Percentiles rank a stretch among this genome's conserved stretches.
These are phyloP conservation scores for Veloboletus limbatus DNA, from an alignment of 1,284 basidiomycete genomes.

Conservation along the genomic window DNA sequence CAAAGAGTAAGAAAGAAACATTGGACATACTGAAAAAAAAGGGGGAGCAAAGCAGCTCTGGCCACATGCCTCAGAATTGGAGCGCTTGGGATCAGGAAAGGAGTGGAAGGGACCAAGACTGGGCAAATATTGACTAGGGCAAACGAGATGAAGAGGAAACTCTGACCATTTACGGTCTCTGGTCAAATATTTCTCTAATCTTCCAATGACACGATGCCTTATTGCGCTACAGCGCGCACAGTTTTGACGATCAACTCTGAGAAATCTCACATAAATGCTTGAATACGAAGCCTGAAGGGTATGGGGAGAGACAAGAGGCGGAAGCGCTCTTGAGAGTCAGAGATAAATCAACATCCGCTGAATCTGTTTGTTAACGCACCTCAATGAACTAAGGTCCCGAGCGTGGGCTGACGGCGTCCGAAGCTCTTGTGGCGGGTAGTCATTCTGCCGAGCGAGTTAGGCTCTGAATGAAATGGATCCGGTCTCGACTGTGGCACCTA, in stretches of 20 bases:
- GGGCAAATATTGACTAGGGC: no score
- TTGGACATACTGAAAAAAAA: constrained; percentile 12
- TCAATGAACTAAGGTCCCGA: no score
- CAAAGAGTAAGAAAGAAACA: background rate
- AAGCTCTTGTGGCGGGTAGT: no score
- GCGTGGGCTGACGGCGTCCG: no score
- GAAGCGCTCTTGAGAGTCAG: background rate
- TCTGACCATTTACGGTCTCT: background rate
- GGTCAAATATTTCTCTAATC: background rate
- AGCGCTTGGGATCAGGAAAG: constrained; percentile 2
- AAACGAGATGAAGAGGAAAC: no score
- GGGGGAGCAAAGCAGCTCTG: background rate
- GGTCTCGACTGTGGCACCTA: no score
- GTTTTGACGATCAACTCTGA: constrained; percentile 2
- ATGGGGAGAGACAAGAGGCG: background rate
- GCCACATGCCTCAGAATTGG: background rate
- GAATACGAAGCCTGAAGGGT: background rate
- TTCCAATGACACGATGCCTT: background rate
- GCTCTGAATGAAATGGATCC: no score
- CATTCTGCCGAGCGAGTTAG: no score
- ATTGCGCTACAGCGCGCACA: background rate
- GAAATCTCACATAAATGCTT: background rate
- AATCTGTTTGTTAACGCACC: no score
- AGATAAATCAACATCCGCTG: no score
- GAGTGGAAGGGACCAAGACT: constrained; percentile 6